Conservation (phyloP, 345 rosid species). For the Noccaea bulbosa region DNA sequence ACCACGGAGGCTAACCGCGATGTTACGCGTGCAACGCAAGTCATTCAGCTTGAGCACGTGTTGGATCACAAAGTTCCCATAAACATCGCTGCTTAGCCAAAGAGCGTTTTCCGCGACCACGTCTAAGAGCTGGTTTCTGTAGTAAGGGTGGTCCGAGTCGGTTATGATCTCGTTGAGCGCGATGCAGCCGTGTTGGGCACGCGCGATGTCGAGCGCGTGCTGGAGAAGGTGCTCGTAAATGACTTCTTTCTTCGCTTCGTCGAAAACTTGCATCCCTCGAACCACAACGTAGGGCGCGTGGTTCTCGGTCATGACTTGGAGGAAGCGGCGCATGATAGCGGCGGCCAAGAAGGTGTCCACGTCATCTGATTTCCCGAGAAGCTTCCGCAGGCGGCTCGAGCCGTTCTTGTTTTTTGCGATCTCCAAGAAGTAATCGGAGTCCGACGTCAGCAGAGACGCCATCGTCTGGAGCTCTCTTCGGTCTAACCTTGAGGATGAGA, state of each 20-base stretch:
- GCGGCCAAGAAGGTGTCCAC: neutral
- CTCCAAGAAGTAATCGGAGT: neutral
- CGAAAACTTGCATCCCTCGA: neutral
- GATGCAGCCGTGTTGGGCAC: slow-evolving; percentile 3
- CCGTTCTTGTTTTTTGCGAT: neutral
- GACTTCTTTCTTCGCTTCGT: neutral
- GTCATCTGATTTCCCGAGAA: neutral
- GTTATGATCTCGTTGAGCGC: neutral
- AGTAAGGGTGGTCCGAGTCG: neutral
- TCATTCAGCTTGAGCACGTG: slow-evolving; percentile 10
- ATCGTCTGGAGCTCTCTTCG: neutral
- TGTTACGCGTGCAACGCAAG: neutral
- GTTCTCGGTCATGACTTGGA: slow-evolving; percentile 3
- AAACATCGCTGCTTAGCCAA: slow-evolving; percentile 15
- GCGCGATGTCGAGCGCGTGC: neutral
- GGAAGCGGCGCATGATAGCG: neutral
- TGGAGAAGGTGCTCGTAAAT: neutral
- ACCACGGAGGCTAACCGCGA: neutral
- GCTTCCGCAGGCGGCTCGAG: neutral
- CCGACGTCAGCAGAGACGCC: neutral
- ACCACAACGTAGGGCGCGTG: slow-evolving; percentile 13
- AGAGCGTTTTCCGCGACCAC: slow-evolving; percentile 4
- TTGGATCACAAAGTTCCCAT: slow-evolving; percentile 26
- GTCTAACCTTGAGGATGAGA: neutral
- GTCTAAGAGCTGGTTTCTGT: neutral